These are phyloP conservation scores for Clitopilus passeckerianus DNA, from an alignment of 768 basidiomycete genomes.

Conservation along the genomic window DNA sequence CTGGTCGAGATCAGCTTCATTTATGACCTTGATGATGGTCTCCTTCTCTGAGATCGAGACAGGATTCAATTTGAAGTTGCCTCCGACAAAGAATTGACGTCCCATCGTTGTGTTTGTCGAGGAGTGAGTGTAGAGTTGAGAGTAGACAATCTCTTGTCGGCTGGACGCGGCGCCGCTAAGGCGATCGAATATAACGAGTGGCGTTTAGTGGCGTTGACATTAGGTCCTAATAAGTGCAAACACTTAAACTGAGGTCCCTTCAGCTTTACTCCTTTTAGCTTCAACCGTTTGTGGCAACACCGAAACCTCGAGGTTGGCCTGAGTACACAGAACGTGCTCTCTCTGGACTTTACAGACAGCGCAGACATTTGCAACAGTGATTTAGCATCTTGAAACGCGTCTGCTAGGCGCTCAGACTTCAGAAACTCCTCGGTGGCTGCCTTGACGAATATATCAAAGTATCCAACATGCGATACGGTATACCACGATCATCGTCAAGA, in stretches of 20 bases:
- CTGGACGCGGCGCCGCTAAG: background rate
- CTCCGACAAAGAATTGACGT: conserved; percentile 91
- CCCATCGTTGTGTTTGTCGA: conserved; percentile 40
- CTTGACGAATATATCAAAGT: background rate
- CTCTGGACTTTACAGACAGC: background rate
- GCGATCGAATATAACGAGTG: background rate
- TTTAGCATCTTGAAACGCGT: background rate
- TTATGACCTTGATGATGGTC: conserved; percentile 64
- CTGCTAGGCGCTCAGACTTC: background rate
- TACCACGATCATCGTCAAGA: background rate
- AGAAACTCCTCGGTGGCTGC: no score
- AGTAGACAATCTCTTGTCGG: background rate
- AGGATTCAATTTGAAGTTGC: conserved; percentile 99
- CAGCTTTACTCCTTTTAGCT: background rate
- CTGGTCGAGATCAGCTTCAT: conserved; percentile 74
- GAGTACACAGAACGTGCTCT: background rate
- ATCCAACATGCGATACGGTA: background rate
- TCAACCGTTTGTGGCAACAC: background rate
- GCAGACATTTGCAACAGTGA: background rate
- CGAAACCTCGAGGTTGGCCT: background rate
- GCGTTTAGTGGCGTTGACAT: background rate
- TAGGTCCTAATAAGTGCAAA: background rate
- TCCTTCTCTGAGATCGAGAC: conserved; percentile 57
- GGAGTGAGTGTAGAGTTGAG: conserved; percentile 2
- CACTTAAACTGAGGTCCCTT: background rate